Evolutionary conservation across 306 rosid genomes (phyloP).

Genomic region (Pyrus betulifolia): DNA sequence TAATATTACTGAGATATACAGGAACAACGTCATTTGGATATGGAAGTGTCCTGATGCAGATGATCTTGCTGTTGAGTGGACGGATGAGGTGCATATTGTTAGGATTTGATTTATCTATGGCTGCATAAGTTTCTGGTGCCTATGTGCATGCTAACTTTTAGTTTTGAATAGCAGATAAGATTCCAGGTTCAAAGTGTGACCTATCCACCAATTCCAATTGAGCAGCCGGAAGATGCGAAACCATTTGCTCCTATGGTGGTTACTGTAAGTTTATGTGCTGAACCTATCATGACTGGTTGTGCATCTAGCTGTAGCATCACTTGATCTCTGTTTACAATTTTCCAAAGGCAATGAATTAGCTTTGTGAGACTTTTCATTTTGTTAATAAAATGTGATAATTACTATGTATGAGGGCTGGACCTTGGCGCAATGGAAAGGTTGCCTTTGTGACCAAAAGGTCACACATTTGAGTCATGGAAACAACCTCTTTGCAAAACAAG

Average conservation of each 20-base stretch:
- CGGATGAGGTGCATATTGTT: constrained; percentile 45
- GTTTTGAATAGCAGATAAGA: constrained; percentile 39
- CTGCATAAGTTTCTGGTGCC: neutral
- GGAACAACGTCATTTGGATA: constrained; percentile 48
- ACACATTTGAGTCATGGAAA: too few relatives aligned
- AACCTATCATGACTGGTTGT: neutral
- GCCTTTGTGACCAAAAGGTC: too few relatives aligned
- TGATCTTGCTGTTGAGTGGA: constrained; percentile 28
- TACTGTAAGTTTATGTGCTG: constrained; percentile 39
- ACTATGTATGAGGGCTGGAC: neutral
- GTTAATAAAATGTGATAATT: neutral
- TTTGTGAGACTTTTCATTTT: neutral
- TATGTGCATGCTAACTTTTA: constrained; percentile 9
- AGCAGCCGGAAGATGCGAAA: constrained; percentile 56
- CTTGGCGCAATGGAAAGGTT: too few relatives aligned
- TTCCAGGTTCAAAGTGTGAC: constrained; percentile 51
- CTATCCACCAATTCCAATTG: constrained; percentile 64
- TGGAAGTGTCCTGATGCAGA: constrained; percentile 39
- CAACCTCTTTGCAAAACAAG: too few relatives aligned
- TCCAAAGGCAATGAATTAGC: neutral
- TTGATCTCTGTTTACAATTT: neutral
- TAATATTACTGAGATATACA: constrained; percentile 20
- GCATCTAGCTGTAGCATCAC: neutral
- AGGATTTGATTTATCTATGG: constrained; percentile 1
- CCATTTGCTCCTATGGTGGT: constrained; percentile 80